Percentiles rank a stretch among this genome's conserved stretches.
These are phyloP conservation scores for Wickerhamiella alocasiicola DNA, from an alignment of 805 yeast genomes.

Conservation along the genomic window DNA sequence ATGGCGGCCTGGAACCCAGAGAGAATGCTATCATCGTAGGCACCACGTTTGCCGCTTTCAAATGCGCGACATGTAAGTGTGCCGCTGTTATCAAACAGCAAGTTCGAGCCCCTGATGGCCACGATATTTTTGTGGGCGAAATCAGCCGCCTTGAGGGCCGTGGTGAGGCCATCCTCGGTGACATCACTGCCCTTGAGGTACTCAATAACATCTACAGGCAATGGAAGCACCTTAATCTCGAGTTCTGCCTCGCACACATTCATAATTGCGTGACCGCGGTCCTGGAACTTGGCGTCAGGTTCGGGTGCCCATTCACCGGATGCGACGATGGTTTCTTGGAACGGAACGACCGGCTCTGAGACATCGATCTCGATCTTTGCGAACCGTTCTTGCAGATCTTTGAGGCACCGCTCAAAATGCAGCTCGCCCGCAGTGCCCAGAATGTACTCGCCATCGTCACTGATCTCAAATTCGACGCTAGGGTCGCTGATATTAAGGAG, in stretches of 20 bases:
- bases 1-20: slow-evolving; percentile 80
- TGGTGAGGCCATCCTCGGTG: background rate
- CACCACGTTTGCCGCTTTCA: slow-evolving; percentile 17
- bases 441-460: slow-evolving; percentile 87
- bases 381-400: slow-evolving; percentile 80
- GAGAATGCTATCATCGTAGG: slow-evolving; percentile 49
- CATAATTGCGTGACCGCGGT: slow-evolving; percentile 29
- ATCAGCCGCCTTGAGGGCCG: background rate
- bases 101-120: slow-evolving; percentile 29
- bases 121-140: slow-evolving; percentile 26
- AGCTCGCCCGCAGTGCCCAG: slow-evolving; percentile 93
- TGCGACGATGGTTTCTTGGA: slow-evolving; percentile 64
- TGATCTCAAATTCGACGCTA: slow-evolving; percentile 74
- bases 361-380: slow-evolving; percentile 79
- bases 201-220: slow-evolving; percentile 30
- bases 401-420: slow-evolving; percentile 87
- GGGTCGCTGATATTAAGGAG: slow-evolving; percentile 84
- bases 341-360: slow-evolving; percentile 91
- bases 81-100: slow-evolving; percentile 45
- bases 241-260: slow-evolving; percentile 39
- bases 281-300: slow-evolving; percentile 14
- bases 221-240: slow-evolving; percentile 37
- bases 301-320: slow-evolving; percentile 34
- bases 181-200: background rate
- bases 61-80: slow-evolving; percentile 18